These are phyloP conservation scores for Trichosporon ovoides DNA, from an alignment of 1,284 basidiomycete species.

Conservation along the genomic window DNA sequence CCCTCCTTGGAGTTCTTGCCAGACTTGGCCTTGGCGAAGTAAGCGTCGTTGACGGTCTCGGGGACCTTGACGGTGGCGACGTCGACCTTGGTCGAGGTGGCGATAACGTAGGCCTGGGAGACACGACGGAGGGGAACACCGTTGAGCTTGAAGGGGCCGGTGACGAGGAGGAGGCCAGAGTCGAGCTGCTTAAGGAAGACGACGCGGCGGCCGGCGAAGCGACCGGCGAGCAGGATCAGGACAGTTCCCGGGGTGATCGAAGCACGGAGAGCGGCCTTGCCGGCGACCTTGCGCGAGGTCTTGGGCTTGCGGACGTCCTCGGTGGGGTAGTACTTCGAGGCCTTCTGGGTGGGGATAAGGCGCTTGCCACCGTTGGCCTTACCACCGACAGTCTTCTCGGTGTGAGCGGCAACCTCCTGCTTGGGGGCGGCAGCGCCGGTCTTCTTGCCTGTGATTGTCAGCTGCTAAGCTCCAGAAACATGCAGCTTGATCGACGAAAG, in stretches of 20 bases:
- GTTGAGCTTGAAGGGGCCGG: constrained; percentile 97
- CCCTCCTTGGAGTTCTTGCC: constrained; percentile 79
- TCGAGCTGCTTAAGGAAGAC: constrained; percentile 97
- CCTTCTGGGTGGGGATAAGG: constrained; percentile 74
- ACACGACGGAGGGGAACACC: constrained; percentile 97
- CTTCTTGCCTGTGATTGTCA: constrained; percentile 58
- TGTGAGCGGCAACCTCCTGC: constrained; percentile 52
- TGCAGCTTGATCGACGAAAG: background rate
- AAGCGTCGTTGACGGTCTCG: constrained; percentile 88
- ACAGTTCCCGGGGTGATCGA: constrained; percentile 93
- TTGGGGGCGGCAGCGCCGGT: constrained; percentile 64
- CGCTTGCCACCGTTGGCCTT: constrained; percentile 89
- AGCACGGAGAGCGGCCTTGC: constrained; percentile 65
- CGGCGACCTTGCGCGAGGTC: constrained; percentile 81
- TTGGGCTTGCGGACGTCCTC: constrained; percentile 89
- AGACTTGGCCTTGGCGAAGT: constrained; percentile 78
- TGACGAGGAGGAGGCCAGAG: constrained; percentile 89
- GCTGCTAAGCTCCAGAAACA: background rate
- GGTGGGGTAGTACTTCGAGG: constrained; percentile 92
- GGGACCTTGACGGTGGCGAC: constrained; percentile 66
- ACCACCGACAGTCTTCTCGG: constrained; percentile 81
- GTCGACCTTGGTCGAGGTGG: constrained; percentile 94
- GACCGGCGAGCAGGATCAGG: constrained; percentile 93
- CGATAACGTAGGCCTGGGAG: constrained; percentile 98
- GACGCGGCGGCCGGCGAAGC: constrained; percentile 97